Evolutionary conservation across 257 asterid species (phyloP).

Genomic region (Salvia miltiorrhiza): DNA sequence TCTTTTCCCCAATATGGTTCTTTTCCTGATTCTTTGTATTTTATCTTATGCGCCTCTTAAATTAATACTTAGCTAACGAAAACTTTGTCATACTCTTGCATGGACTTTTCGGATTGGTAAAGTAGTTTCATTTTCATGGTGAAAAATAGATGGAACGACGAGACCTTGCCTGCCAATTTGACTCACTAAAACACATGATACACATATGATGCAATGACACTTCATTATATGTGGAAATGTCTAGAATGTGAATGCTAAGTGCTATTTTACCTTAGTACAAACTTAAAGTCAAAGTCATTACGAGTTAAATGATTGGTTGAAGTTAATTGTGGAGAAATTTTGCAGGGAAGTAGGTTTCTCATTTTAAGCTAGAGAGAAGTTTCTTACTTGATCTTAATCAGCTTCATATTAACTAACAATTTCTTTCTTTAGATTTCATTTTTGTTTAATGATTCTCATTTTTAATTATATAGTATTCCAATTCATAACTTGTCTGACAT

Average conservation of each 20-base stretch:
- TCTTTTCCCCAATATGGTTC: neutral
- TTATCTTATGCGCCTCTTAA: neutral
- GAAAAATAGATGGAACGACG: neutral
- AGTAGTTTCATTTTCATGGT: neutral
- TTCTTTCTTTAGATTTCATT: constrained; percentile 1
- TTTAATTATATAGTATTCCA: neutral
- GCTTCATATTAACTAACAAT: neutral
- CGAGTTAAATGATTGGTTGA: neutral
- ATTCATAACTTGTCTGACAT: constrained; percentile 12
- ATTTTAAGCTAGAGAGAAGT: neutral
- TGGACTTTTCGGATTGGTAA: neutral
- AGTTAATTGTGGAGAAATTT: constrained; percentile 6
- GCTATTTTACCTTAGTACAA: neutral
- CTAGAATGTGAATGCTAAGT: neutral
- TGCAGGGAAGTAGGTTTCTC: neutral
- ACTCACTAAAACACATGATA: neutral
- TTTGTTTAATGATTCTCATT: constrained; percentile 4
- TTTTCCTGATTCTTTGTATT: neutral
- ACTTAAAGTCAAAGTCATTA: neutral
- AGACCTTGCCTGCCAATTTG: neutral
- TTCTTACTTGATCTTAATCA: neutral
- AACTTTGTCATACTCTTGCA: neutral
- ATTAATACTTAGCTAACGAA: neutral
- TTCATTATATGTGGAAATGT: neutral
- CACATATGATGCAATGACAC: neutral